Percentiles rank a stretch among this genome's conserved stretches.
Conservation (phyloP, 805 yeast species). For the Wickerhamomyces subpelliculosus region DNA sequence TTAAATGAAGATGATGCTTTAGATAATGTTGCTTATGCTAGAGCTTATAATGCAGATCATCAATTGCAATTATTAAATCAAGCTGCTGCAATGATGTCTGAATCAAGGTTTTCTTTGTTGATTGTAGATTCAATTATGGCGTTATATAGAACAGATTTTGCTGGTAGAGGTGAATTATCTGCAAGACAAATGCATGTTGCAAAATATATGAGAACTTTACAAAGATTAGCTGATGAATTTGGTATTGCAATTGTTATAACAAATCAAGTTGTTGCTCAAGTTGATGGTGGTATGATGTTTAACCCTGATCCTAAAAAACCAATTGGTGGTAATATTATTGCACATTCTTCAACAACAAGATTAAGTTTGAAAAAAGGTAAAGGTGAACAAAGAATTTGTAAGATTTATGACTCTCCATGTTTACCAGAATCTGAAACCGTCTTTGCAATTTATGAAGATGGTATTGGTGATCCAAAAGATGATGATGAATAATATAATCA, state of each 20-base stretch:
- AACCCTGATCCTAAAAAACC: constrained; percentile 98
- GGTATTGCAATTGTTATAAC: constrained; percentile 96
- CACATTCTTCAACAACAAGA: constrained; percentile 94
- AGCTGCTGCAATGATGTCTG: constrained; percentile 96
- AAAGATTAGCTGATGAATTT: constrained; percentile 92
- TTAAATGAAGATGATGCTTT: constrained; percentile 90
- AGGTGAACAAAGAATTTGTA: constrained; percentile 89
- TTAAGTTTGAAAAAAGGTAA: constrained; percentile 84
- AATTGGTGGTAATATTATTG: constrained; percentile 96
- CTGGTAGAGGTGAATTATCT: constrained; percentile 93
- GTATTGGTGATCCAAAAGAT: constrained; percentile 91
- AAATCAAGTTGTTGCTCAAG: constrained; percentile 97
- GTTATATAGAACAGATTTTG: constrained; percentile 85
- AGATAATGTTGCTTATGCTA: constrained; percentile 94
- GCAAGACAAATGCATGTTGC: constrained; percentile 95
- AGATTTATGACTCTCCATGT: constrained; percentile 94
- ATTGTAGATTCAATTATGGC: constrained; percentile 99
- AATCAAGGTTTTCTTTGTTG: constrained; percentile 79
- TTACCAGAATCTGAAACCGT: constrained; percentile 92
- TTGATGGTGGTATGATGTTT: constrained; percentile 75
- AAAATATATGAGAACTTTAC: constrained; percentile 83
- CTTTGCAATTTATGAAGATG: constrained; percentile 94
- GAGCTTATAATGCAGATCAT: constrained; percentile 97
- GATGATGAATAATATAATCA: constrained; percentile 21
- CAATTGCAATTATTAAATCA: constrained; percentile 79